phyloP scores from a whole-genome alignment of 2,329 filamentous ascomycete genomes.

The Fusarium verticillioides region DNA sequence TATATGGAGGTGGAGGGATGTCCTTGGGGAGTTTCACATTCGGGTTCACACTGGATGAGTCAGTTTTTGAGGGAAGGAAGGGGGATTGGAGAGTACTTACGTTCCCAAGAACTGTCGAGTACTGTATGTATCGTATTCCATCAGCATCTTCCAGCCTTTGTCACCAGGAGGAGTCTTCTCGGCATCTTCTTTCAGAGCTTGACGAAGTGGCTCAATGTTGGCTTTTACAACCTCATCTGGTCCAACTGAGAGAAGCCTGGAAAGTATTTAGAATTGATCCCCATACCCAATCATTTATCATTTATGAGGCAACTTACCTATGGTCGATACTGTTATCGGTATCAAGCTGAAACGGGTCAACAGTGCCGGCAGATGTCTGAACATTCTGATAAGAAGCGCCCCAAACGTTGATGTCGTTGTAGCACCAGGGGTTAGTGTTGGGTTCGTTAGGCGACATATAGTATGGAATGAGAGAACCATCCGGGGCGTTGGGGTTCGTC shows the following conservation, averaged over 20 bases:
- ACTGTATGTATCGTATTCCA: slow-evolving; percentile 13
- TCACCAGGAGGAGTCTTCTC: background rate
- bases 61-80: too few relatives aligned
- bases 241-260: background rate
- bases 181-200: background rate
- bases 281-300: too few relatives aligned
- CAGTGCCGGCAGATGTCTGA: background rate
- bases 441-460: background rate
- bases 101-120: slow-evolving; percentile 9
- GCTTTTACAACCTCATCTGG: slow-evolving; percentile 5
- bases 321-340: background rate
- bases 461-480: slow-evolving; percentile 15
- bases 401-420: slow-evolving; percentile 10
- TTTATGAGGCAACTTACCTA: background rate
- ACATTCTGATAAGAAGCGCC: background rate
- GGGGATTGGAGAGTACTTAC: background rate
- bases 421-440: slow-evolving; percentile 15
- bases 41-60: background rate
- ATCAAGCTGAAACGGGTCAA: slow-evolving; percentile 4
- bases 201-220: background rate
- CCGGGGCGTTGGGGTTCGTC: background rate
- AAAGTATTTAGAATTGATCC: background rate
- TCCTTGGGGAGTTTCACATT: background rate
- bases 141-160: slow-evolving; percentile 6
- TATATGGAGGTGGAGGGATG: background rate